Percentiles rank a stretch among this genome's conserved stretches.
These are phyloP conservation scores for Gaultheria prostrata DNA, from an alignment of 148 eudicot species.

Conservation along the genomic window DNA sequence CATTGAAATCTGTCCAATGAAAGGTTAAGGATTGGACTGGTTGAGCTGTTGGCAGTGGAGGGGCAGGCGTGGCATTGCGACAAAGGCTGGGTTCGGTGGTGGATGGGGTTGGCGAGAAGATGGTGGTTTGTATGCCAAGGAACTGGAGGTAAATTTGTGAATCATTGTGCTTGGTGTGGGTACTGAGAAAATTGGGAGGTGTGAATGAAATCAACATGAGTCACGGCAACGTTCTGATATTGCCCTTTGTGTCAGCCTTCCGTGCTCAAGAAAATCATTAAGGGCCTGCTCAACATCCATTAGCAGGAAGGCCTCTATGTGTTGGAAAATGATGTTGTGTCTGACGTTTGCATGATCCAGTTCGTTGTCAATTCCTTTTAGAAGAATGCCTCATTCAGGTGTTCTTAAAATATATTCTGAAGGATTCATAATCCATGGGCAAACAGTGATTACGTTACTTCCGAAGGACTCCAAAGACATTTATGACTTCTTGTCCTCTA, in stretches of 20 bases:
- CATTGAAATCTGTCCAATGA: background rate
- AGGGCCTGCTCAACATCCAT: slow-evolving; percentile 3
- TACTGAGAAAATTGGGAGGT: background rate
- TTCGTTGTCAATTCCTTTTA: background rate
- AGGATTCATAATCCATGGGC: background rate
- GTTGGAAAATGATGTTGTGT: background rate
- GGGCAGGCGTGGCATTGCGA: background rate
- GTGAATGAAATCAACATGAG: background rate
- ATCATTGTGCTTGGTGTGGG: background rate
- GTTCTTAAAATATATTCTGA: background rate
- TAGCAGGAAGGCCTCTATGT: background rate
- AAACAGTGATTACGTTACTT: background rate
- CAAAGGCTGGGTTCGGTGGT: background rate
- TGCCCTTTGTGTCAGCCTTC: background rate
- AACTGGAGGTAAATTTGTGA: background rate
- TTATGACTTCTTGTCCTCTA: background rate
- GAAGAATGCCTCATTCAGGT: background rate
- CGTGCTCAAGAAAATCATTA: background rate
- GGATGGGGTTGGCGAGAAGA: background rate
- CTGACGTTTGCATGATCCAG: background rate
- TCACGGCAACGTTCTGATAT: background rate
- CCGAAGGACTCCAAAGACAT: background rate
- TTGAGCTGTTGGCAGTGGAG: background rate
- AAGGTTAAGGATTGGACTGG: background rate
- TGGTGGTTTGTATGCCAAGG: background rate